phyloP scores from a whole-genome alignment of 345 rosid genomes.

The Psidium guajava region DNA sequence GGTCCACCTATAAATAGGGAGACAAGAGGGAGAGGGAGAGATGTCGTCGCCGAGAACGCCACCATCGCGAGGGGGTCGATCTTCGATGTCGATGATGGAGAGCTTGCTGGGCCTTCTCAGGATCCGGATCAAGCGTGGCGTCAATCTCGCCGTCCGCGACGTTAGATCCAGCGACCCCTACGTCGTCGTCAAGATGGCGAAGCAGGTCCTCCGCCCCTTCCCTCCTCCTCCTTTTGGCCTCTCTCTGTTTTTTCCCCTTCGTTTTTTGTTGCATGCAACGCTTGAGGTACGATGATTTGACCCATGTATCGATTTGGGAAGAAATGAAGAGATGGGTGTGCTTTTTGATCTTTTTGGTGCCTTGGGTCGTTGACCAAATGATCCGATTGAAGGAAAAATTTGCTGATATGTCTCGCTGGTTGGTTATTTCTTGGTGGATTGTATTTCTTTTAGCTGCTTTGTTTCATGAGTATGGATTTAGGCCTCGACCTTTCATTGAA shows the following conservation, averaged over 20 bases:
- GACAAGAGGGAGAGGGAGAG: background rate
- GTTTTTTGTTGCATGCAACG: background rate
- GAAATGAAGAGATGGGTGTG: background rate
- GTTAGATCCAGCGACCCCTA: slow-evolving; percentile 90
- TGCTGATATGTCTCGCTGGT: background rate
- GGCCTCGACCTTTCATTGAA: background rate
- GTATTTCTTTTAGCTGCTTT: background rate
- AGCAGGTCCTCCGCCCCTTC: slow-evolving; percentile 29
- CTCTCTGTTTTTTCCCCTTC: too few species aligned
- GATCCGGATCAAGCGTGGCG: slow-evolving; percentile 68
- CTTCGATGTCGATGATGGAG: slow-evolving; percentile 35
- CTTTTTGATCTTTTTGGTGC: background rate
- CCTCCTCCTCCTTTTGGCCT: background rate
- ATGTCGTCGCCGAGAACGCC: background rate
- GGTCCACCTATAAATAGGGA: background rate
- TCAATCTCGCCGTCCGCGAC: slow-evolving; percentile 92
- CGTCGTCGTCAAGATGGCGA: slow-evolving; percentile 72
- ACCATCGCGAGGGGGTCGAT: background rate
- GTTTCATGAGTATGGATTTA: background rate
- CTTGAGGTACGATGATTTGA: background rate
- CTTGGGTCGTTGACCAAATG: background rate
- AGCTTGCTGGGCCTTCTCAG: slow-evolving; percentile 64
- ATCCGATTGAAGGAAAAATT: background rate
- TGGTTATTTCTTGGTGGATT: background rate
- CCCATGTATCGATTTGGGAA: background rate